phyloP scores from a whole-genome alignment of 2,329 filamentous ascomycete genomes.

The Aspergillus texensis region DNA sequence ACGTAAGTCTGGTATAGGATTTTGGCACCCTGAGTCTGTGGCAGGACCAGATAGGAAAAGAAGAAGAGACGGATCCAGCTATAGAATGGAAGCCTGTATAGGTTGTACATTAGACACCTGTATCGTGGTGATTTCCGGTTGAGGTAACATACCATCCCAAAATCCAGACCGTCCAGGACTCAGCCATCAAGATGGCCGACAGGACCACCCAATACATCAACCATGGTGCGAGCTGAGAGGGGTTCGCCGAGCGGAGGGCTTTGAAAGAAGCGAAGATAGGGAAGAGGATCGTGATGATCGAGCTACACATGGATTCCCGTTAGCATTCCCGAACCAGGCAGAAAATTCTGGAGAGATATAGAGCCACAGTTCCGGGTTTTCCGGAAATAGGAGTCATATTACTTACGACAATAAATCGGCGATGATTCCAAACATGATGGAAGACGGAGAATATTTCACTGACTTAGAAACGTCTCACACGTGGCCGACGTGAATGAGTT shows the following conservation, averaged over 20 bases:
- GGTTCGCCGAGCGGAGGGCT: conserved; percentile 89
- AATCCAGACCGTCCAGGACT: conserved; percentile 87
- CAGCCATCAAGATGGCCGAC: conserved; percentile 75
- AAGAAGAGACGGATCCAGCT: conserved; percentile 84
- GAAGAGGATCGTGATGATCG: conserved; percentile 85
- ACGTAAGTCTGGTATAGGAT: conserved; percentile 82
- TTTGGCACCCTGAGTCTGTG: conserved; percentile 91
- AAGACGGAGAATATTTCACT: neutral
- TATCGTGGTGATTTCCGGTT: neutral
- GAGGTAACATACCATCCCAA: conserved; percentile 67
- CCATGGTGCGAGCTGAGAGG: conserved; percentile 90
- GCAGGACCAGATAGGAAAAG: conserved; percentile 93
- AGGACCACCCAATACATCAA: conserved; percentile 99
- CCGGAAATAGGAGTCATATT: neutral
- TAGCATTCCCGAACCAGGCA: conserved; percentile 9
- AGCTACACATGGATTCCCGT: conserved; percentile 55
- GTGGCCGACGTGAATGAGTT: neutral
- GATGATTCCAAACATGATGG: conserved; percentile 74
- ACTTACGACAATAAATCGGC: conserved; percentile 76
- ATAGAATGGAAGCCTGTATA: conserved; percentile 83
- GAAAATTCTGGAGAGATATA: neutral
- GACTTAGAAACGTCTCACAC: neutral
- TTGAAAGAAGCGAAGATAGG: conserved; percentile 98
- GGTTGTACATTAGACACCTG: neutral
- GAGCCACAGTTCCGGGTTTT: neutral